Evolutionary conservation across 257 asterid species (phyloP).

Genomic region (Nicotiana otophora): DNA sequence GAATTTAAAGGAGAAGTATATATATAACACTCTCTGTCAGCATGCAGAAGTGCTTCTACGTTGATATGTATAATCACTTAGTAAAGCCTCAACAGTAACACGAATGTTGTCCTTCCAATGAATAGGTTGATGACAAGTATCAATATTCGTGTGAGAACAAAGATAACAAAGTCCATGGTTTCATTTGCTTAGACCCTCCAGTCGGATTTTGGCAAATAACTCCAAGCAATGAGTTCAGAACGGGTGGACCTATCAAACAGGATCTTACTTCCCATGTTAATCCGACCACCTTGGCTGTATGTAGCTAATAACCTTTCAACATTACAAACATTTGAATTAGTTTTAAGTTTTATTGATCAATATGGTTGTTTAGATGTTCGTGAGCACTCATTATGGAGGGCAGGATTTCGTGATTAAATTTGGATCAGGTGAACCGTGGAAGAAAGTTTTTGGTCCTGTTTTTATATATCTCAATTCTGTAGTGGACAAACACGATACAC

Average conservation of each 20-base stretch:
- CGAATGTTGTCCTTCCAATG: not conserved
- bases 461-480: conserved; percentile 39
- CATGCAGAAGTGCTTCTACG: not conserved
- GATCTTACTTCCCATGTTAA: conserved; percentile 93
- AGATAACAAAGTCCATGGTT: conserved; percentile 75
- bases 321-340: not conserved
- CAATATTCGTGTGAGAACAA: conserved; percentile 77
- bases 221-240: conserved; percentile 78
- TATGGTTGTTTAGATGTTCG: conserved; percentile 34
- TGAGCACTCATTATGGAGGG: conserved; percentile 54
- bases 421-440: conserved; percentile 39
- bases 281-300: conserved; percentile 71
- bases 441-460: conserved; percentile 59
- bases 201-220: conserved; percentile 88
- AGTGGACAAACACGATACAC: conserved; percentile 16
- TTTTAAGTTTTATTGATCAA: not conserved
- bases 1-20: conserved; percentile 76
- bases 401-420: conserved; percentile 39
- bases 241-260: conserved; percentile 89
- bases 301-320: conserved; percentile 4
- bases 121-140: conserved; percentile 83
- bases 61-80: not conserved
- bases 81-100: not conserved
- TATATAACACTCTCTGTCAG: not conserved
- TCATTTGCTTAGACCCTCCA: conserved; percentile 57